phyloP scores from a whole-genome alignment of 2,329 filamentous ascomycete genomes.

The Lithohypha guttulata region DNA sequence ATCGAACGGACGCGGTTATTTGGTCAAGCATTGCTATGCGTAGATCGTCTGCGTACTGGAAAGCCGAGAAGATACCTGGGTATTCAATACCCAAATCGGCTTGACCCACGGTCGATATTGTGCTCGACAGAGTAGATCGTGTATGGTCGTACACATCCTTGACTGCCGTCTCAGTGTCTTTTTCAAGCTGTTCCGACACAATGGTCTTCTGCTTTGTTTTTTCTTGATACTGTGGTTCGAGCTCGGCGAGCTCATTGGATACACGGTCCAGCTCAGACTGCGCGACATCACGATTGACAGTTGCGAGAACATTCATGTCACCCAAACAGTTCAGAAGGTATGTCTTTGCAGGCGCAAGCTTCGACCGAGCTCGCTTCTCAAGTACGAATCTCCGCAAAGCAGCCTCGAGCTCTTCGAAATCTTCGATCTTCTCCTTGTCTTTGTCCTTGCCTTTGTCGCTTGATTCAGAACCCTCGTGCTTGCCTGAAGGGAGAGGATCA shows the following conservation, averaged over 20 bases:
- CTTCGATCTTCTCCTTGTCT: constrained; percentile 77
- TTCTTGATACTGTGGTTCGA: constrained; percentile 77
- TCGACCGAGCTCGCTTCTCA: constrained; percentile 89
- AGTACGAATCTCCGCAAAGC: constrained; percentile 86
- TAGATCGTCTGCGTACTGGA: constrained; percentile 86
- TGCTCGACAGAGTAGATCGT: constrained; percentile 59
- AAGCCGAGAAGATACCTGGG: constrained; percentile 71
- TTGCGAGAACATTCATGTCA: constrained; percentile 72
- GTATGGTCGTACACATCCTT: constrained; percentile 78
- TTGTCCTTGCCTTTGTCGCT: constrained; percentile 70
- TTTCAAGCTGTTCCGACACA: constrained; percentile 70
- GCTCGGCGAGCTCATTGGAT: constrained; percentile 62
- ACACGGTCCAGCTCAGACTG: constrained; percentile 76
- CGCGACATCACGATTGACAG: constrained; percentile 78
- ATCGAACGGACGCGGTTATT: constrained; percentile 65
- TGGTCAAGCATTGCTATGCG: constrained; percentile 85
- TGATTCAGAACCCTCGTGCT: constrained; percentile 37
- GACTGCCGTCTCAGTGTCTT: constrained; percentile 73
- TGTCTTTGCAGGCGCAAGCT: constrained; percentile 88
- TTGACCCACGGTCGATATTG: constrained; percentile 67
- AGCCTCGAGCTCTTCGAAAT: constrained; percentile 82
- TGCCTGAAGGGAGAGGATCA: constrained; percentile 46
- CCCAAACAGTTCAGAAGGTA: constrained; percentile 89
- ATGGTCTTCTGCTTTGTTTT: constrained; percentile 70
- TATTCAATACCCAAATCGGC: constrained; percentile 73